Conservation (phyloP, 106 monocot species). For the Alisma plantagoaquatica region DNA sequence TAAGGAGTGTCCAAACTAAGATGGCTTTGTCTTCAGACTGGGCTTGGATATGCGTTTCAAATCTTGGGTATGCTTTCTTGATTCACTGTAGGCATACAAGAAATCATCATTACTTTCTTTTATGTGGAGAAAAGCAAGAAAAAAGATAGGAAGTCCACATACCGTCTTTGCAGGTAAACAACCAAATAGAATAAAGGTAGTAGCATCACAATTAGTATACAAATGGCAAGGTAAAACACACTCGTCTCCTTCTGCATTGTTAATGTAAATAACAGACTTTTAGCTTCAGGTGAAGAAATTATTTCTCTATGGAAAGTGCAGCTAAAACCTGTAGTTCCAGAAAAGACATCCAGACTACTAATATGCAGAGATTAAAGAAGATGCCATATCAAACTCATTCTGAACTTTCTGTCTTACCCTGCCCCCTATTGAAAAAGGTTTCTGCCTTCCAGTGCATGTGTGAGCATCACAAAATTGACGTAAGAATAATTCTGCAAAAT, state of each 20-base stretch:
- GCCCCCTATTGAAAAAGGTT: constrained; percentile 84
- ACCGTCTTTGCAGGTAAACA: constrained; percentile 80
- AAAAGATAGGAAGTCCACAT: neutral
- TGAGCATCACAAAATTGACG: constrained; percentile 98
- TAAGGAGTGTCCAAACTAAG: no score
- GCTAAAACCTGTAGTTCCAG: neutral
- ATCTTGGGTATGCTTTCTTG: constrained; percentile 46
- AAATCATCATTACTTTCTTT: neutral
- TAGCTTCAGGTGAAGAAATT: neutral
- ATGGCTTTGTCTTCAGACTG: constrained; percentile 57
- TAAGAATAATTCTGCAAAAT: constrained; percentile 72
- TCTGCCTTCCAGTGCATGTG: constrained; percentile 49
- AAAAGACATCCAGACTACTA: neutral
- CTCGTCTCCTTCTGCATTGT: constrained; percentile 65
- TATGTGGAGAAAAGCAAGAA: neutral
- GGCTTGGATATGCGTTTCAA: constrained; percentile 73
- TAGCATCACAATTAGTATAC: constrained; percentile 61
- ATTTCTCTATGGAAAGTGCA: neutral
- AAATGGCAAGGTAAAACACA: constrained; percentile 58
- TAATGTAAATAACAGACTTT: neutral
- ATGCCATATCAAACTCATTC: neutral
- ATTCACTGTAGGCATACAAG: constrained; percentile 38
- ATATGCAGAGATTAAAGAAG: neutral
- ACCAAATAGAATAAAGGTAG: constrained; percentile 90
- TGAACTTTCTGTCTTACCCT: constrained; percentile 29